Evolutionary conservation across 352 stramenopile species (phyloP).

Genomic region (Thalassiosira delicatula): DNA sequence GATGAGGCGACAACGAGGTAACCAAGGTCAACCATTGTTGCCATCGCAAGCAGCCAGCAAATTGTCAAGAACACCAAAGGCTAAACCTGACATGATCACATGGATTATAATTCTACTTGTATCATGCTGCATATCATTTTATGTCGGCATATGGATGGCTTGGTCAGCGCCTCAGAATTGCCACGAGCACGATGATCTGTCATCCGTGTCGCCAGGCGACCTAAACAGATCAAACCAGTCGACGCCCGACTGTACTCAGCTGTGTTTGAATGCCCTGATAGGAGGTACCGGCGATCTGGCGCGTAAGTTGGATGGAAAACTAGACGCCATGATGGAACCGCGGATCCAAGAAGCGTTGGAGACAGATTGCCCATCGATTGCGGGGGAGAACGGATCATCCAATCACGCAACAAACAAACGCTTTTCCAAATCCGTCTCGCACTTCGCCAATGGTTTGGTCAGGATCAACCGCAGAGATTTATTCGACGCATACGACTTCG

Average conservation of each 20-base stretch:
- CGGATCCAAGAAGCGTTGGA: constrained; percentile 35
- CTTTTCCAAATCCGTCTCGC: constrained; percentile 43
- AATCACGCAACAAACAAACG: too few relatives aligned
- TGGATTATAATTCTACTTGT: constrained; percentile 40
- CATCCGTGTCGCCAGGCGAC: constrained; percentile 23
- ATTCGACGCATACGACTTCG: constrained; percentile 65
- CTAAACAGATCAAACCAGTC: background rate
- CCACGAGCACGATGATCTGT: too few relatives aligned
- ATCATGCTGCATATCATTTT: constrained; percentile 43
- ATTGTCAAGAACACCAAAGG: too few relatives aligned
- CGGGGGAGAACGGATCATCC: background rate
- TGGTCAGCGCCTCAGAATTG: too few relatives aligned
- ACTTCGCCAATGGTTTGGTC: constrained; percentile 52
- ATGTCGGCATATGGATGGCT: constrained; percentile 44
- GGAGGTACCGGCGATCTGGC: constrained; percentile 28
- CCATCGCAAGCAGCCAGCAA: too few relatives aligned
- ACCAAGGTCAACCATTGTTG: too few relatives aligned
- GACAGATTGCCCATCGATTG: background rate
- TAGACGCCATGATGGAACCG: constrained; percentile 23
- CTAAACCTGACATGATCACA: too few relatives aligned
- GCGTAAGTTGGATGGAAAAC: constrained; percentile 33
- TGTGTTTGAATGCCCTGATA: background rate
- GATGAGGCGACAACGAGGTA: too few relatives aligned
- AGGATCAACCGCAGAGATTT: constrained; percentile 60
- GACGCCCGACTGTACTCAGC: too few relatives aligned